phyloP scores from a whole-genome alignment of 208 protist species.

The Acanthamoeba healyi region DNA sequence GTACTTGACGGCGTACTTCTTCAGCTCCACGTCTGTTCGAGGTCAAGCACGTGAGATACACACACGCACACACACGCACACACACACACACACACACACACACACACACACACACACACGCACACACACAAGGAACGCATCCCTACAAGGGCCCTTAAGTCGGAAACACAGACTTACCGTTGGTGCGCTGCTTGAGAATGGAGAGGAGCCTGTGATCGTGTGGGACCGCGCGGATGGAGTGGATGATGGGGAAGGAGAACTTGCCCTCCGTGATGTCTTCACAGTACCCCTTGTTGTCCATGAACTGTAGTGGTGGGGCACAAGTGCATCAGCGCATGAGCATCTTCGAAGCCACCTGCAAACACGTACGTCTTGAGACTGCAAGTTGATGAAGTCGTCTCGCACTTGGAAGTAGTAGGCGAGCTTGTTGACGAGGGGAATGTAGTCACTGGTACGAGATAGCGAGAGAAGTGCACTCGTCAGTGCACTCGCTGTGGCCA shows the following conservation, averaged over 20 bases:
- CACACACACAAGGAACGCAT: not conserved
- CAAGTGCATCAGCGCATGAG: not conserved
- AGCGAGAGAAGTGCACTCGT: too few species aligned
- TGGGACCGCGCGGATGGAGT: slow-evolving; percentile 80
- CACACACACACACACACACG: not conserved
- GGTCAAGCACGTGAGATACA: too few species aligned
- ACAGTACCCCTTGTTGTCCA: slow-evolving; percentile 88
- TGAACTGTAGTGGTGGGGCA: slow-evolving; percentile 78
- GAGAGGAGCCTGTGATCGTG: slow-evolving; percentile 81
- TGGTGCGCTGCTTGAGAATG: slow-evolving; percentile 81
- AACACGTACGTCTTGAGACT: slow-evolving; percentile 75
- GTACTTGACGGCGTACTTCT: slow-evolving; percentile 85
- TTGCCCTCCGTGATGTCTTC: slow-evolving; percentile 93
- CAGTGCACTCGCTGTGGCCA: too few species aligned
- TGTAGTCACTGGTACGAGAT: slow-evolving; percentile 77
- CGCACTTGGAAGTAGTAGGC: slow-evolving; percentile 92
- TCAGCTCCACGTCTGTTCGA: slow-evolving; percentile 84
- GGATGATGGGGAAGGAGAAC: slow-evolving; percentile 92
- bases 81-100: not conserved
- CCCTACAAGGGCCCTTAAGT: not conserved
- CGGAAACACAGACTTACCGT: not conserved
- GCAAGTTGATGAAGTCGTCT: slow-evolving; percentile 93
- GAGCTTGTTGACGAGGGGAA: slow-evolving; percentile 87
- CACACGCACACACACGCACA: not conserved
- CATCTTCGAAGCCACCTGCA: not conserved